phyloP scores from a whole-genome alignment of 768 basidiomycete species.

The Russula griseocarnosa region DNA sequence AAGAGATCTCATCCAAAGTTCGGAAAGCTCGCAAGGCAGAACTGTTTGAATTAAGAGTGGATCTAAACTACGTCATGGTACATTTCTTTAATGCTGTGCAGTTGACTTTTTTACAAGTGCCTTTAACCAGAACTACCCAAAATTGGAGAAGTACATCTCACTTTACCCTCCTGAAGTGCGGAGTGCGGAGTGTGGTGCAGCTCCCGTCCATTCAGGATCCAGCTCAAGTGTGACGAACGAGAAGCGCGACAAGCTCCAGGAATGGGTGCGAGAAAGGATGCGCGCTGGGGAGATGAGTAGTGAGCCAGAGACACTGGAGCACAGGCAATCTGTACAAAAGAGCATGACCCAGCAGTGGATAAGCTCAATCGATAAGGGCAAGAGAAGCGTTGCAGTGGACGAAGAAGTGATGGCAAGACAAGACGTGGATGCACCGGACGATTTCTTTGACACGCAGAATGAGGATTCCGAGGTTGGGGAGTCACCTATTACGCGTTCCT shows the following conservation, averaged over 20 bases:
- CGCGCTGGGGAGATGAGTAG: conserved; percentile 49
- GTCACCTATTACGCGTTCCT: neutral
- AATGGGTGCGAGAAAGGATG: conserved; percentile 59
- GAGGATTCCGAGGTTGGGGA: neutral
- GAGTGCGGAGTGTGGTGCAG: conserved; percentile 29
- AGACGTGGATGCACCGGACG: conserved; percentile 31
- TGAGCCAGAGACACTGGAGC: conserved; percentile 51
- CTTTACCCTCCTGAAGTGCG: conserved; percentile 74
- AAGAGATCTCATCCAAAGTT: conserved; percentile 39
- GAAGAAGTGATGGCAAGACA: neutral
- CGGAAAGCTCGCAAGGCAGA: conserved; percentile 41
- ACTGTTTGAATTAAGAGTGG: conserved; percentile 67
- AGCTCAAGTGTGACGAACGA: conserved; percentile 40
- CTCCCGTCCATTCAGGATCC: neutral
- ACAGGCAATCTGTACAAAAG: neutral
- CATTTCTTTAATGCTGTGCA: conserved; percentile 26
- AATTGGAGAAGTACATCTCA: conserved; percentile 82
- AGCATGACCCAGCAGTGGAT: neutral
- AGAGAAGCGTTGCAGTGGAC: neutral
- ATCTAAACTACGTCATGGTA: conserved; percentile 88
- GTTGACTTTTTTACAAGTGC: neutral
- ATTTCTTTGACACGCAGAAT: conserved; percentile 33
- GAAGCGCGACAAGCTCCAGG: conserved; percentile 55
- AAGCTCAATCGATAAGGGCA: neutral
- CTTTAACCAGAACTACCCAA: conserved; percentile 69